A percentile compares a stretch with the other conserved stretches of the same genome.
These are phyloP conservation scores for Novakomyces olei DNA, from an alignment of 805 yeast species.

Conservation along the genomic window DNA sequence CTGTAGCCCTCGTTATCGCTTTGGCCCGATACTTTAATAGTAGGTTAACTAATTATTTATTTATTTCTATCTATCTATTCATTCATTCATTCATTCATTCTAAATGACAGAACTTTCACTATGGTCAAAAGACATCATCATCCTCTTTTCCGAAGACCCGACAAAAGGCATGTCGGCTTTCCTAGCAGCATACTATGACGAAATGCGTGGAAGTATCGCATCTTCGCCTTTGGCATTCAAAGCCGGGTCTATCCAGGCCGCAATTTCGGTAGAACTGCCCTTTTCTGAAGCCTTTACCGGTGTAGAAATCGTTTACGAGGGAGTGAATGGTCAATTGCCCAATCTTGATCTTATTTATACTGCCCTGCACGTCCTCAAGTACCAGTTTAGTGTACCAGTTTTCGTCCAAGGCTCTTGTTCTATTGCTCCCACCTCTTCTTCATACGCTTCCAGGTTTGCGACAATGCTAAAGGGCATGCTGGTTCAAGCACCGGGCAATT, in stretches of 20 bases:
- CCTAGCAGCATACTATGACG: constrained; percentile 74
- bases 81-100: too few species aligned
- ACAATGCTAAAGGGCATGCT: constrained; percentile 44
- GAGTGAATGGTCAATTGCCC: constrained; percentile 88
- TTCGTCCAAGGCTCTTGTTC: constrained; percentile 31
- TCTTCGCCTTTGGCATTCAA: constrained; percentile 37
- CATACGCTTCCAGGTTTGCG: constrained; percentile 27
- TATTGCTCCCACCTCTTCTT: constrained; percentile 25
- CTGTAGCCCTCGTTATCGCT: constrained; percentile 47
- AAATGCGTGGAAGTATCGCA: constrained; percentile 18
- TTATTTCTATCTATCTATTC: too few species aligned
- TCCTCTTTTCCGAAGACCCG: constrained; percentile 61
- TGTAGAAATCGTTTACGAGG: constrained; percentile 58
- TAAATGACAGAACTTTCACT: too few species aligned
- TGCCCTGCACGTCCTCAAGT: constrained; percentile 48
- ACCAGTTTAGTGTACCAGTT: constrained; percentile 44
- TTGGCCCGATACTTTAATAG: constrained; percentile 59
- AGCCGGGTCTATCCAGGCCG: constrained; percentile 87
- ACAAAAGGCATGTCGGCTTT: constrained; percentile 51
- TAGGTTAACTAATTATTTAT: too few species aligned
- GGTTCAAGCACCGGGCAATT: constrained; percentile 38
- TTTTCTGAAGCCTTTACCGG: constrained; percentile 27
- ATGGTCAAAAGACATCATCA: constrained; percentile 85
- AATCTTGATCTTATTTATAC: constrained; percentile 75
- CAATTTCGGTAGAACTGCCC: constrained; percentile 63